Evolutionary conservation across 257 asterid species (phyloP), one percentile per base, ranked within the genome.

Genomic region (Hygrophila difformis): DNA sequence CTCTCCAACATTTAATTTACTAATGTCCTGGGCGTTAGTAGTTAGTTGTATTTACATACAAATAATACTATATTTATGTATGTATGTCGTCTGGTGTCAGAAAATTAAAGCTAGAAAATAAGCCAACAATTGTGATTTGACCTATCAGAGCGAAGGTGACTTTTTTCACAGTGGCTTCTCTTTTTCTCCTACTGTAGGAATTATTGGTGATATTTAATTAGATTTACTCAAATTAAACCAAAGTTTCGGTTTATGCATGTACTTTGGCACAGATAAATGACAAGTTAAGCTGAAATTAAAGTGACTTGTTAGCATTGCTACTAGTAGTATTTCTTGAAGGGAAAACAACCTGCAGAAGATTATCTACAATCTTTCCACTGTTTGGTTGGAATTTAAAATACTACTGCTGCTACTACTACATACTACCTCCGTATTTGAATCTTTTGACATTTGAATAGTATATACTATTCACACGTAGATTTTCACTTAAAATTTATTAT

Each of bases 91-190:
- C 62, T 52, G 19, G 49, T 70, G 81, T 70, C 77, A 62, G 75
- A 47, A 6, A 59, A 61, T 12, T 61, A 22, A 40, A 63, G 53
- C 55, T 59, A 52, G 44, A 48, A 55, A 39, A 17, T 47, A 21
- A 17, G 56, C 39, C 16, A 26, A 44, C 63, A 74, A 69, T 74
- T 66, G 70, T 69, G 87, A 71, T 72, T 71, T 61, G 78, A 78
- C 83, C 12, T 61, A 31, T 63, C 83, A 56, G 39, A 45, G 39
- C 20, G 35, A 65, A 51, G 49, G 59, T 52, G 49, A 44, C 76
- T 54, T 56, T 42, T 16, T 41, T 48, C 26, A 56, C 70, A 56
- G 53, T 56, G 14, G 2, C 46, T 29, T 16, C 17, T 10, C 10
- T 24, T 8, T 35, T 60, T 41, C 28, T 8, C 17, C 21, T 44